Evolutionary conservation across 305 asterid genomes (phyloP).

Genomic region (Plantago coronopus): DNA sequence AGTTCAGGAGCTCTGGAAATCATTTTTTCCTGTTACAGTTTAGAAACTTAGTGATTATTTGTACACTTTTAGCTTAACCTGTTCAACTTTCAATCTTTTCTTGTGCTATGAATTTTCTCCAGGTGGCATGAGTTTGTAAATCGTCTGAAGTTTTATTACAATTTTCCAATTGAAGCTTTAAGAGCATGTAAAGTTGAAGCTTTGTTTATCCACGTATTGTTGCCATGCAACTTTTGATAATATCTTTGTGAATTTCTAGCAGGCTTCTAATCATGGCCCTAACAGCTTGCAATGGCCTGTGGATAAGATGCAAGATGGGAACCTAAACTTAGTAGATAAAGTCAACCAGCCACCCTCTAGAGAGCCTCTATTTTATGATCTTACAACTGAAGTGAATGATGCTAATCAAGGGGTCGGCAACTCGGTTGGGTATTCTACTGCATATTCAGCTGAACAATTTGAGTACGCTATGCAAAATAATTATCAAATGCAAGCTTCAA

Average conservation of each 20-base stretch:
- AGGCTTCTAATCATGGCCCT: conserved; percentile 50
- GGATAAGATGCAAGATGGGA: conserved; percentile 42
- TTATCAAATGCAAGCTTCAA: conserved; percentile 33
- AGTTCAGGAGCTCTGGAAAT: conserved; percentile 12
- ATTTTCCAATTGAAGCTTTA: neutral
- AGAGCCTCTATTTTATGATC: conserved; percentile 34
- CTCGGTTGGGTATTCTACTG: conserved; percentile 30
- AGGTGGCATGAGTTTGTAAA: neutral
- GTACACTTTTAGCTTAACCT: conserved; percentile 7
- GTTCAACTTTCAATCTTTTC: neutral
- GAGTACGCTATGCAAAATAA: conserved; percentile 39
- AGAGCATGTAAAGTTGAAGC: neutral
- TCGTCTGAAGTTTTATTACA: neutral
- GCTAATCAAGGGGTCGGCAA: conserved; percentile 34
- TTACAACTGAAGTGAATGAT: conserved; percentile 34
- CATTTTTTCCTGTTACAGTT: conserved; percentile 4
- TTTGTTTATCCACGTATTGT: conserved; percentile 2
- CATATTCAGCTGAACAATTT: conserved; percentile 36
- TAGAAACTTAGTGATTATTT: conserved; percentile 10
- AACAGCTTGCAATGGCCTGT: conserved; percentile 41
- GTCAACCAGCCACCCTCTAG: conserved; percentile 21
- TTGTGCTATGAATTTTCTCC: neutral
- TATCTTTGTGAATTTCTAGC: conserved; percentile 27
- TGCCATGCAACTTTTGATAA: conserved; percentile 7
- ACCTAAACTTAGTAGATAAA: conserved; percentile 21